A percentile compares a stretch with the other conserved stretches of the same genome.
These are phyloP conservation scores for Argentina anserina DNA, from an alignment of 306 rosid species.

Conservation along the genomic window DNA sequence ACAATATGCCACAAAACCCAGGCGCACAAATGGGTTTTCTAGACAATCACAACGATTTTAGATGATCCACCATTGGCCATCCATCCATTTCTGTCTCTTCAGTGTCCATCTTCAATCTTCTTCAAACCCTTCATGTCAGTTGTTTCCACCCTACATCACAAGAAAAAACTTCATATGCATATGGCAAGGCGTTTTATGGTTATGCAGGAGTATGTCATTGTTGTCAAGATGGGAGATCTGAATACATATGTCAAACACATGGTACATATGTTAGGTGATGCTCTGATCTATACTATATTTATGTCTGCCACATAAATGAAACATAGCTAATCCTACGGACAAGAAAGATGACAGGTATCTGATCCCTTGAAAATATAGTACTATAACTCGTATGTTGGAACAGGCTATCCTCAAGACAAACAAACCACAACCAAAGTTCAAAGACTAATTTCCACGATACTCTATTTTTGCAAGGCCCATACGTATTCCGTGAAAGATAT, in stretches of 20 bases:
- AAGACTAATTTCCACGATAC: too few relatives aligned
- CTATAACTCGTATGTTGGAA: background rate
- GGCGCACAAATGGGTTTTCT: constrained; percentile 1
- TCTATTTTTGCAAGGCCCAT: background rate
- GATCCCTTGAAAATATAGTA: background rate
- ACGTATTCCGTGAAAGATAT: background rate
- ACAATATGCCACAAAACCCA: constrained; percentile 7
- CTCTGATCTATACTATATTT: background rate
- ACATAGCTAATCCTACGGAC: background rate
- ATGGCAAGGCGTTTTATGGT: background rate
- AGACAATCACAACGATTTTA: constrained; percentile 8
- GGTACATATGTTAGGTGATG: too few relatives aligned
- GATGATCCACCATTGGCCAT: constrained; percentile 1
- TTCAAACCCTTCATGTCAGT: constrained; percentile 98
- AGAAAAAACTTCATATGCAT: constrained; percentile 29
- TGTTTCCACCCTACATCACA: constrained; percentile 80
- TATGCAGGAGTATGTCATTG: background rate
- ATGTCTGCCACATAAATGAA: background rate
- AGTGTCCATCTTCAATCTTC: constrained; percentile 80
- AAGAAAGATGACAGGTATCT: background rate
- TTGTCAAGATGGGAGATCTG: background rate
- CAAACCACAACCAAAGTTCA: background rate
- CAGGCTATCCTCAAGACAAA: background rate
- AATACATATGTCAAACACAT: too few relatives aligned
- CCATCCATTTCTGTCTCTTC: constrained; percentile 11